These are phyloP conservation scores for Pseudodiploospora longispora DNA, from an alignment of 2,329 filamentous ascomycete species.

Conservation along the genomic window DNA sequence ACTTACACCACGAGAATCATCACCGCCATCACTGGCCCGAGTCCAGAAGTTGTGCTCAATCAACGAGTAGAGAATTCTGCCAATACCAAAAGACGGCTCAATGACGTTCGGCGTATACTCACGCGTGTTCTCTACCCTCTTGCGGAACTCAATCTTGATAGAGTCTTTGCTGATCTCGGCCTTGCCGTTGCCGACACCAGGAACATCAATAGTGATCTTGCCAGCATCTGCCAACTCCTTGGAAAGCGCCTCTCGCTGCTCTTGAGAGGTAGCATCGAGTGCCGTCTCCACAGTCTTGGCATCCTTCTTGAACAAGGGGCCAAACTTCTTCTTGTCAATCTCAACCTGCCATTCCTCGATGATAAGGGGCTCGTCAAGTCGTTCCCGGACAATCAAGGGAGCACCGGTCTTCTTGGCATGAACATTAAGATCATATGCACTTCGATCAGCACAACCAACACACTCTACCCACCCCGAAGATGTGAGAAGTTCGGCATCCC, in stretches of 20 bases:
- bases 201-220: slow-evolving; percentile 70
- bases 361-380: slow-evolving; percentile 65
- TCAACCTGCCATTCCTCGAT: slow-evolving; percentile 85
- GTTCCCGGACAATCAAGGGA: slow-evolving; percentile 76
- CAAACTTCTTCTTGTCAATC: slow-evolving; percentile 91
- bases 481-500: slow-evolving; percentile 90
- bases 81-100: slow-evolving; percentile 96
- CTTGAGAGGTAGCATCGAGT: slow-evolving; percentile 67
- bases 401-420: slow-evolving; percentile 90
- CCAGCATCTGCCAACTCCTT: slow-evolving; percentile 65
- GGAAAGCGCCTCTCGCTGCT: slow-evolving; percentile 70
- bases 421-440: slow-evolving; percentile 86
- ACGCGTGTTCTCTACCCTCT: slow-evolving; percentile 71
- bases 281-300: slow-evolving; percentile 77
- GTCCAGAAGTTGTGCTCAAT: slow-evolving; percentile 97
- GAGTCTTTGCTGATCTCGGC: slow-evolving; percentile 74
- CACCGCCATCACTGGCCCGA: slow-evolving; percentile 52
- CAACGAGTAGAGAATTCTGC: slow-evolving; percentile 84
- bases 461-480: slow-evolving; percentile 98
- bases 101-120: slow-evolving; percentile 96
- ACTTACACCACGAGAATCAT: slow-evolving; percentile 77
- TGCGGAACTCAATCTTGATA: slow-evolving; percentile 76
- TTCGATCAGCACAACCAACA: slow-evolving; percentile 92
- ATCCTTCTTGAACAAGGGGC: slow-evolving; percentile 91
- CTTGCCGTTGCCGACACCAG: slow-evolving; percentile 57